phyloP scores from a whole-genome alignment of 164 flowering plant species.

The Aristolochia californica region DNA sequence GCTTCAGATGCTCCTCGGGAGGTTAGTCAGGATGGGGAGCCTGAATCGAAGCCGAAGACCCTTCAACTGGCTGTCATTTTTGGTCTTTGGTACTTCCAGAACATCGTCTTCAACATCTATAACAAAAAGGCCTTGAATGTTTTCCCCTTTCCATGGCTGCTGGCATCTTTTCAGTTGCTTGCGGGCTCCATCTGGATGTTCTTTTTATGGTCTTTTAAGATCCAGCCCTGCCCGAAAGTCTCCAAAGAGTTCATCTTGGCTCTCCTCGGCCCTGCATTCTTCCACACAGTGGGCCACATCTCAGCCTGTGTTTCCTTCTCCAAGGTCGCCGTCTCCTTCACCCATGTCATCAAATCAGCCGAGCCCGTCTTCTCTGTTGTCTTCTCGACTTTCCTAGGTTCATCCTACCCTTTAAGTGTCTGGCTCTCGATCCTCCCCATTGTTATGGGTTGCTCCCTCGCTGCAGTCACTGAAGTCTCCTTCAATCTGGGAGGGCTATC shows the following conservation, averaged over 20 bases:
- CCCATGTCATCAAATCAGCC: slow-evolving; percentile 83
- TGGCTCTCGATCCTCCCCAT: slow-evolving; percentile 85
- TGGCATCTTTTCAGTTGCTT: slow-evolving; percentile 71
- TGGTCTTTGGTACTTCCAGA: slow-evolving; percentile 84
- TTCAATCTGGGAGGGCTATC: slow-evolving; percentile 69
- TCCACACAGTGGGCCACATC: slow-evolving; percentile 86
- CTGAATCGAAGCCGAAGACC: slow-evolving; percentile 26
- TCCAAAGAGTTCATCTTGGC: slow-evolving; percentile 62
- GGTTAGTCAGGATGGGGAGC: slow-evolving; percentile 20
- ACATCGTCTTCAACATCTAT: slow-evolving; percentile 81
- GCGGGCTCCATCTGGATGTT: slow-evolving; percentile 85
- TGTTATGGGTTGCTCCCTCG: slow-evolving; percentile 74
- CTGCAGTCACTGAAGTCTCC: slow-evolving; percentile 79
- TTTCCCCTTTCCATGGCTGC: slow-evolving; percentile 84
- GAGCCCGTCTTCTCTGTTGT: slow-evolving; percentile 84
- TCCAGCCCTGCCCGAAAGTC: slow-evolving; percentile 67
- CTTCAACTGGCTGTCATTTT: slow-evolving; percentile 57
- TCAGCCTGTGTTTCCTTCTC: slow-evolving; percentile 89
- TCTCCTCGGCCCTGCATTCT: slow-evolving; percentile 77
- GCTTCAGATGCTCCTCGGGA: slow-evolving; percentile 29
- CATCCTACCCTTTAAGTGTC: slow-evolving; percentile 54
- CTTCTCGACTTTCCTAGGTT: slow-evolving; percentile 69
- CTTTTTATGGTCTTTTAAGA: slow-evolving; percentile 55
- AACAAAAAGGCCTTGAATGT: slow-evolving; percentile 75
- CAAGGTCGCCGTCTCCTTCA: slow-evolving; percentile 92